Base-by-base conservation (phyloP, 371 early-diverging fungal species). In the Parasitella parasitica region DNA sequence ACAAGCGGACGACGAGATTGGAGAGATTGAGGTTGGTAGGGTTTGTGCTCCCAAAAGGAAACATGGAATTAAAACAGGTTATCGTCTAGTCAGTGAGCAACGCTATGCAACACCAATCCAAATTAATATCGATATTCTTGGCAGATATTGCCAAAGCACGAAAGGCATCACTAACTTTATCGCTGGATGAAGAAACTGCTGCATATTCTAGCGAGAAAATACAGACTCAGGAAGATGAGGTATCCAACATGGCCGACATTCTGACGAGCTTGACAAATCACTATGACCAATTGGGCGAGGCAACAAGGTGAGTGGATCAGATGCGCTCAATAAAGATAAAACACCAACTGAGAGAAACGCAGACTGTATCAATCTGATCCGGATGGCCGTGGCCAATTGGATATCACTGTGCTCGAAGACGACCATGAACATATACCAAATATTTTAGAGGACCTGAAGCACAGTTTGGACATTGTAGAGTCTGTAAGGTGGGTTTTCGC, bases 191-290 rank as follows among this genome's bases (percentile, higher is more conserved):
- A 39, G 59, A 67, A 3, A 63, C 65, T 4, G 59, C 69, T 5
- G 36, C 36, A 7, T 78, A 73, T 58, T 56, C 72, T 8, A 65
- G 57, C 34, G 72, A 70, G 38, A 78, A 71, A 36, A 39, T 70
- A 13, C 68, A 70, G 3, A 60, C 67, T 1, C 82, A 78, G 39
- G 82, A 78, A 66, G 62, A 63, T 8, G 73, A 71, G 13, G 73
- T 73, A 1, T 51, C 69, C 5, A 71, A 68, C n/a, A 81, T 81
- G 82, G 82, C 82, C 11, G 82, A 78, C 22, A 78, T 78, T 9
- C 48, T 81, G 60, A 75, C 69, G 5, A 75, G 77, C 55, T 48
- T 81, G 26, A 77, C 74, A 5, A 73, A 78, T 11, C 82, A 81
- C 54, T 81, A 77, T 60, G 76, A 75, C 43, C 82, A 81, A 61